phyloP scores from a whole-genome alignment of 768 basidiomycete genomes.

The Serendipita indica region DNA sequence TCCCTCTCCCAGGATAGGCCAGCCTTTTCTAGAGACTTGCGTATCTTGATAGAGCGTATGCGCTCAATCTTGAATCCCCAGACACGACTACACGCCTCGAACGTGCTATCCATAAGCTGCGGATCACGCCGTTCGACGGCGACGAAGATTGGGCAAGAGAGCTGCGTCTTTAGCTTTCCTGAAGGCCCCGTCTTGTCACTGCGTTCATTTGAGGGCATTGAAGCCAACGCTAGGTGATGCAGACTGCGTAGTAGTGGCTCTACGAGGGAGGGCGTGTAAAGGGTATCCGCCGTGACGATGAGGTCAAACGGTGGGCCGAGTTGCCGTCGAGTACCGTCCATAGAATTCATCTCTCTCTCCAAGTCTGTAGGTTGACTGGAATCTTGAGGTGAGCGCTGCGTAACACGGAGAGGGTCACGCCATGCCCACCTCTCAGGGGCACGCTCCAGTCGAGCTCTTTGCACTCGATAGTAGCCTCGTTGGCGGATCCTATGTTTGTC shows the following conservation, averaged over 20 bases:
- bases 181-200: neutral
- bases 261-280: conserved; percentile 49
- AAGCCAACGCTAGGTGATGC: conserved; percentile 29
- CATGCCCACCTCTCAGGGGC: conserved; percentile 42
- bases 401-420: conserved; percentile 28
- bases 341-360: conserved; percentile 18
- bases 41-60: conserved; percentile 43
- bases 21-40: conserved; percentile 42
- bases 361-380: neutral
- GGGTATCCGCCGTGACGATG: conserved; percentile 70
- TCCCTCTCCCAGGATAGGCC: conserved; percentile 44
- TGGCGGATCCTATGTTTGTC: neutral
- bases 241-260: conserved; percentile 58
- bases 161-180: neutral
- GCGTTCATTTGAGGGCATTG: neutral
- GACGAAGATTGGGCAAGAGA: conserved; percentile 38
- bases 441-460: conserved; percentile 60
- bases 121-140: conserved; percentile 73
- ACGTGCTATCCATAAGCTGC: conserved; percentile 38
- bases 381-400: conserved; percentile 17
- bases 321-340: no score
- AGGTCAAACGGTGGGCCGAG: conserved; percentile 59
- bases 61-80: conserved; percentile 47
- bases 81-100: conserved; percentile 37
- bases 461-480: conserved; percentile 30